phyloP scores from a whole-genome alignment of 441 rosid genomes.

The Rhodomyrtus psidioides region DNA sequence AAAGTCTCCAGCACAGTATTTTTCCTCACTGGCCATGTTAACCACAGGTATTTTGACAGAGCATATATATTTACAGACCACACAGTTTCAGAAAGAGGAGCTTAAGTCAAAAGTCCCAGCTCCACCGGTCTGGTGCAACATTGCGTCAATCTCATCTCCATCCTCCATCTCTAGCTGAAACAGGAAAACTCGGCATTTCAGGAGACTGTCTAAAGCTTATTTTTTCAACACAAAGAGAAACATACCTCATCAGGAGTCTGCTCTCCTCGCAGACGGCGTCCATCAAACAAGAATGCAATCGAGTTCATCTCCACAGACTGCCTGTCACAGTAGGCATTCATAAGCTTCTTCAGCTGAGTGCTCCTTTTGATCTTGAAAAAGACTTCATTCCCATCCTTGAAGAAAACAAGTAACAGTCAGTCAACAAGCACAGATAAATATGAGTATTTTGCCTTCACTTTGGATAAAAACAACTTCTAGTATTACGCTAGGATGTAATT shows the following conservation, averaged over 20 bases:
- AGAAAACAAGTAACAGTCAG: background rate
- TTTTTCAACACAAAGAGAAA: background rate
- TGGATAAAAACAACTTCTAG: background rate
- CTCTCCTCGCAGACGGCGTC: constrained; percentile 50
- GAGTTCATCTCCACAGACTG: constrained; percentile 56
- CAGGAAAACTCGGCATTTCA: background rate
- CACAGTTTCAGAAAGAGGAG: background rate
- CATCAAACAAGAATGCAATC: constrained; percentile 62
- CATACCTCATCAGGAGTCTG: constrained; percentile 62
- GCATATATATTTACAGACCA: background rate
- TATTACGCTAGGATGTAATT: background rate
- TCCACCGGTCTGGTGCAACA: constrained; percentile 86
- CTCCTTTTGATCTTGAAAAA: constrained; percentile 62
- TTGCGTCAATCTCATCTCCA: constrained; percentile 87
- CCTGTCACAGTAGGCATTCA: constrained; percentile 61
- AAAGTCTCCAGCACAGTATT: background rate
- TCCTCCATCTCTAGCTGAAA: constrained; percentile 86
- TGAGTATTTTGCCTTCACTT: background rate
- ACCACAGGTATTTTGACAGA: background rate
- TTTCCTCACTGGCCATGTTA: background rate
- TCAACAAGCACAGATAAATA: background rate
- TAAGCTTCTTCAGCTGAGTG: constrained; percentile 59
- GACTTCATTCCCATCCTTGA: constrained; percentile 61
- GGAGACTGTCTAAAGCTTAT: background rate
- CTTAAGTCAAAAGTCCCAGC: background rate